These are phyloP conservation scores for Quillaja saponaria DNA, from an alignment of 306 rosid species.

Conservation along the genomic window DNA sequence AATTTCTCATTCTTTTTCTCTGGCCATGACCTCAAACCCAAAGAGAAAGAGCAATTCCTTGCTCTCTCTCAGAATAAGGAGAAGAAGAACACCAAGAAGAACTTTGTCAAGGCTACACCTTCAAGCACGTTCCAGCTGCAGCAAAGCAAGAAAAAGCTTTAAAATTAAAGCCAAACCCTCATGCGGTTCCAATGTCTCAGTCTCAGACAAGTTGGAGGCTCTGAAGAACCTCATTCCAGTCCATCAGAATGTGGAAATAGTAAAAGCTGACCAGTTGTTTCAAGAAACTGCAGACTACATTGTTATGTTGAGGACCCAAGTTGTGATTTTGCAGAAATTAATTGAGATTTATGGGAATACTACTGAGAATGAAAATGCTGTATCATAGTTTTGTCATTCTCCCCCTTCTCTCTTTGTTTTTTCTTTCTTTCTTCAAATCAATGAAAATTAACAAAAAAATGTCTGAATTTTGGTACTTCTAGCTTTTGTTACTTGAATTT, in stretches of 20 bases:
- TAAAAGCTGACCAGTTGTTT: slow-evolving; percentile 64
- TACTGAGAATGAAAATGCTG: slow-evolving; percentile 39
- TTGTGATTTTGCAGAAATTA: slow-evolving; percentile 85
- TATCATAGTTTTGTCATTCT: slow-evolving; percentile 38
- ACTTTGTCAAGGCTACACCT: slow-evolving; percentile 14
- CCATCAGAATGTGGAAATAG: slow-evolving; percentile 19
- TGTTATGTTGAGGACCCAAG: slow-evolving; percentile 56
- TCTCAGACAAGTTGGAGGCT: too few species aligned
- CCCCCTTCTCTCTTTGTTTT: not conserved
- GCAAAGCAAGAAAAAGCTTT: too few species aligned
- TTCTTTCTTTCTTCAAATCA: not conserved
- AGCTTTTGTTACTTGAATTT: slow-evolving; percentile 13
- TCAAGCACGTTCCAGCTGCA: slow-evolving; percentile 1
- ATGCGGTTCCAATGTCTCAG: too few species aligned
- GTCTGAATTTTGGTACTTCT: slow-evolving; percentile 15
- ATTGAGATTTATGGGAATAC: slow-evolving; percentile 52
- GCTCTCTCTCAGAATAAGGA: slow-evolving; percentile 40
- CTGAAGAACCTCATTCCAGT: too few species aligned
- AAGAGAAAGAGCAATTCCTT: slow-evolving; percentile 39
- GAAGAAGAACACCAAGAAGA: slow-evolving; percentile 28
- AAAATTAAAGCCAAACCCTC: too few species aligned
- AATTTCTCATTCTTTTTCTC: too few species aligned
- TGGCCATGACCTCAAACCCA: slow-evolving; percentile 56
- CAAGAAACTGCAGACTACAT: slow-evolving; percentile 90
- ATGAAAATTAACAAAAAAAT: slow-evolving; percentile 14